Base-by-base conservation (phyloP, 2,329 filamentous ascomycete species). In the Onygenales sp. region DNA sequence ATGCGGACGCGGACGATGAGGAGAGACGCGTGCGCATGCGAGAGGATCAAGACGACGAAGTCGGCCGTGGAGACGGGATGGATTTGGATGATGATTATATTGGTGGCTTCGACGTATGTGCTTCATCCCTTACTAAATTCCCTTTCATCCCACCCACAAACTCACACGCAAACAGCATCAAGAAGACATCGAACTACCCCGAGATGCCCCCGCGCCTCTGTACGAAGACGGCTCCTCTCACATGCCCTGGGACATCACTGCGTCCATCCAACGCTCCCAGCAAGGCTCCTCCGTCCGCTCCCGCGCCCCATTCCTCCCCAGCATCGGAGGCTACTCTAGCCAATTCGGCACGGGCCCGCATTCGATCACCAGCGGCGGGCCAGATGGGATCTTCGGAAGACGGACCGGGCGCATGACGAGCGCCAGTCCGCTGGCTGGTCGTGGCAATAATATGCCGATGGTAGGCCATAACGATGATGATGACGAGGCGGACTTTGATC, bases 241-340 rank as follows among this genome's bases (percentile, higher is more conserved):
- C n/a, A 82, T 87, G 76, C 84, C 84, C 9, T 87, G 84, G 84
- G 87, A 87, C 58, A 70, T 78, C 44, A 80, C 75, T 7, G 75
- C 78, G 3, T 82, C 80, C 2, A 63, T 76, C 4, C 73, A 76
- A 51, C 77, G 77, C 51, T 83, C 80, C 44, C 74, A 71, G 31
- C 69, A 73, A 27, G 75, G 70, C 10, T 70, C 67, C 38, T 66
- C 66, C 39, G 61, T 61, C 31, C 61, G 57, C 8, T 63, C 62
- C 27, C 58, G 60, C n/a, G 59, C 63, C 27, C 66, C 64, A 33
- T 65, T 67, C 11, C 55, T 66, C 35, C 65, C 68, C 44, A 73
- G 69, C 52, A 59, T 67, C 2, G 65, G 67, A 43, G 72, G 66
- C 7, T 60, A 70, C 7, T 68, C 64, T 6, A 64, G 63, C 33